Percentiles rank a stretch among this genome's conserved stretches.
Conservation (phyloP, 805 yeast species). For the Priceomyces fermenticarens region DNA sequence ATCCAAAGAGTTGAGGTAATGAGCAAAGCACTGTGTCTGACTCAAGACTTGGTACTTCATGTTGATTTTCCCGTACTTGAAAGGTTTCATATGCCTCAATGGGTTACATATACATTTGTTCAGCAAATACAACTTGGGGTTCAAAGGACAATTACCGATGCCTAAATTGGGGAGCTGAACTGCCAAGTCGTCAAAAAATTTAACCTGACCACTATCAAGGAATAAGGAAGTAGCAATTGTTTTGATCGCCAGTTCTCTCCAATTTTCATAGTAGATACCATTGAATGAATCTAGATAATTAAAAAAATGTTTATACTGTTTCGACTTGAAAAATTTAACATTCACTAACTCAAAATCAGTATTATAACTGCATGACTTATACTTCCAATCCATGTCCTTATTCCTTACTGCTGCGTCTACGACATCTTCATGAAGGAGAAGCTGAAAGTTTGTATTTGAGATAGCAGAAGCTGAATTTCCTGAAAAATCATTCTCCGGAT, state of each 20-base stretch:
- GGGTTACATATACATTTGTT: conserved; percentile 11
- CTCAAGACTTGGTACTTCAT: conserved; percentile 1
- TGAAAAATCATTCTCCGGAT: conserved; percentile 4
- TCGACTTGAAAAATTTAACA: conserved; percentile 7
- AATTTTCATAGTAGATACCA: conserved; percentile 10
- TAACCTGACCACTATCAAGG: conserved; percentile 6
- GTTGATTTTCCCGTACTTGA: conserved; percentile 1
- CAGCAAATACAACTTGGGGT: conserved; percentile 7
- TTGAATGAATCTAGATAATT: conserved; percentile 8
- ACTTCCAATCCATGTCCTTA: conserved; percentile 8
- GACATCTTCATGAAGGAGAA: conserved; percentile 5
- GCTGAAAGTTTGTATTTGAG: conserved; percentile 6
- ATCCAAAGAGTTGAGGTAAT: conserved; percentile 3
- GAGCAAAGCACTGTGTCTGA: conserved; percentile 3
- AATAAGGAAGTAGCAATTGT: conserved; percentile 12
- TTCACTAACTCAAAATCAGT: conserved; percentile 12
- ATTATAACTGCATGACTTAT: conserved; percentile 8
- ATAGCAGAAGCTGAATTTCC: neutral
- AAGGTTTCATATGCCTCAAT: conserved; percentile 1
- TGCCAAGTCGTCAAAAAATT: conserved; percentile 12
- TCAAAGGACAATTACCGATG: conserved; percentile 11
- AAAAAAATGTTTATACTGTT: conserved; percentile 10
- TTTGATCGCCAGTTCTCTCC: conserved; percentile 13
- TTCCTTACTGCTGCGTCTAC: neutral
- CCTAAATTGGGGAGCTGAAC: conserved; percentile 7